A percentile compares a stretch with the other conserved stretches of the same genome.
Evolutionary conservation across 345 rosid genomes (phyloP).

Genomic region (Eucalyptus regnans): DNA sequence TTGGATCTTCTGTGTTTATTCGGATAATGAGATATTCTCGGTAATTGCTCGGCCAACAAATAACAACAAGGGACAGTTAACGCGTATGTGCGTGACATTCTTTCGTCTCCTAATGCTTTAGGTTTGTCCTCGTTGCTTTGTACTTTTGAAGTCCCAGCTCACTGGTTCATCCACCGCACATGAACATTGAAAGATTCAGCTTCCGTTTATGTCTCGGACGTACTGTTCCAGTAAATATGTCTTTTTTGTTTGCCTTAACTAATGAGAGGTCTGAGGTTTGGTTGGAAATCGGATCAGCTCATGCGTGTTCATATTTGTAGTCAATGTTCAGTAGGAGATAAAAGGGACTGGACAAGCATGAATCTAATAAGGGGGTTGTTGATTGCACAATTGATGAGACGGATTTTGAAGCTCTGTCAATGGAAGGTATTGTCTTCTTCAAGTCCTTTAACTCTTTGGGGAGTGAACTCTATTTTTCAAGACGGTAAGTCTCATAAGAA

Average conservation of each 20-base stretch:
- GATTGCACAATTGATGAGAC: neutral
- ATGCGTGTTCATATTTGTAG: too few species aligned
- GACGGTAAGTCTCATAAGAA: neutral
- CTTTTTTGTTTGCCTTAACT: neutral
- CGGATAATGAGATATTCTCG: neutral
- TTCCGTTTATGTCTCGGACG: rapidly evolving
- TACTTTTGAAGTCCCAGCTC: neutral
- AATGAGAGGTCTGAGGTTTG: too few species aligned
- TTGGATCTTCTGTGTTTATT: neutral
- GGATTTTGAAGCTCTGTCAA: neutral
- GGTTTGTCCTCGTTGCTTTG: neutral
- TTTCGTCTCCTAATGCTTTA: neutral
- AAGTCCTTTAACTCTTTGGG: neutral
- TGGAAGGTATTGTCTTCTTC: neutral
- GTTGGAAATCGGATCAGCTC: neutral
- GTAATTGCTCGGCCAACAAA: neutral
- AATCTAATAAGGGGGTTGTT: neutral
- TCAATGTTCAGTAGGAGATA: neutral
- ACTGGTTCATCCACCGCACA: neutral
- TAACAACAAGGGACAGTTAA: neutral
- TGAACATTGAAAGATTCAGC: neutral
- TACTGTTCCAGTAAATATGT: neutral
- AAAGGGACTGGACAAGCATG: neutral
- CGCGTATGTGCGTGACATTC: rapidly evolving
- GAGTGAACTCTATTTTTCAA: neutral